These are phyloP conservation scores for Aspergillus novoparasiticus DNA, from an alignment of 2,329 filamentous ascomycete genomes.

Conservation along the genomic window DNA sequence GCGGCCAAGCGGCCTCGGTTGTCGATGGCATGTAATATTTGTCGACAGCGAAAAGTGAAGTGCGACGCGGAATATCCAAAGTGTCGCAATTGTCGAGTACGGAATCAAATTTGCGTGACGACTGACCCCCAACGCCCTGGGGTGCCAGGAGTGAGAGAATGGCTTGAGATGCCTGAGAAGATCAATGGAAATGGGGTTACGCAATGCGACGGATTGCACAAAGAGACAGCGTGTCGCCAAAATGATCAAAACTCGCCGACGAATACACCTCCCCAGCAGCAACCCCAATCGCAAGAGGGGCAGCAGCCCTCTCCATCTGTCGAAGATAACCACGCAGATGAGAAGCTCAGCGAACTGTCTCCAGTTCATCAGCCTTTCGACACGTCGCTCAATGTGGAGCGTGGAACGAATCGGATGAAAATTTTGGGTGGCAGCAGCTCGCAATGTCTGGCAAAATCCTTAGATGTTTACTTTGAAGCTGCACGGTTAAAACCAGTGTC, in stretches of 20 bases:
- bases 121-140: conserved; percentile 28
- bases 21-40: conserved; percentile 31
- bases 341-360: conserved; percentile 6
- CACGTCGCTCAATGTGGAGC: conserved; percentile 16
- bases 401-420: conserved; percentile 17
- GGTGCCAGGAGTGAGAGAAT: conserved; percentile 15
- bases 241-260: not conserved
- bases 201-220: not conserved
- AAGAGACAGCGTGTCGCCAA: not conserved
- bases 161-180: conserved; percentile 17
- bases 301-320: not conserved
- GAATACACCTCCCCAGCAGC: not conserved
- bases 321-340: not conserved
- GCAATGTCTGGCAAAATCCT: conserved; percentile 19
- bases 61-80: conserved; percentile 32
- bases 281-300: not conserved
- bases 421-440: conserved; percentile 20
- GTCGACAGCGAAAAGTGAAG: conserved; percentile 30
- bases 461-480: conserved; percentile 20
- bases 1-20: conserved; percentile 17
- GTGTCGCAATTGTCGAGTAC: conserved; percentile 29
- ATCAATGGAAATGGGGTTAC: not conserved
- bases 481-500: conserved; percentile 15
- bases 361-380: conserved; percentile 19
- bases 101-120: conserved; percentile 26